Evolutionary conservation across 495 filamentous ascomycete genomes (phyloP), one percentile per base, ranked within the genome.

Genomic region (Aspergillus taichungensis): DNA sequence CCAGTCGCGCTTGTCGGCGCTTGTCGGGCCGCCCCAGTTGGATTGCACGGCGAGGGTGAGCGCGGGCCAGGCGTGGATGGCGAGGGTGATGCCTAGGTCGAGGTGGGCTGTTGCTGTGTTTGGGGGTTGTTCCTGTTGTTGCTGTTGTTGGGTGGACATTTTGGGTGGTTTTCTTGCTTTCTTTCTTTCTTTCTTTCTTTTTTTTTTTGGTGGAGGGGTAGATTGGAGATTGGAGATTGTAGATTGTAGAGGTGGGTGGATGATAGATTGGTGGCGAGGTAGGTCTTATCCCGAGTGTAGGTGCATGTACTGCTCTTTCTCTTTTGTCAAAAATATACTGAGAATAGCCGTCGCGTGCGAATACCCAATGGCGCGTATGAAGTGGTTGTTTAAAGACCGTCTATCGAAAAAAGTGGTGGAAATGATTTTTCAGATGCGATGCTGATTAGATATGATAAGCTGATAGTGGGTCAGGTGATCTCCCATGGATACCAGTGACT

Each of bases 1-100:
- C 91, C 91, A 96, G 74, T 92, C 92, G 45, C 89, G 84, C 68
- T 97, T 97, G 65, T 91, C 88, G 40, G 67, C 55, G 28, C 80
- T 84, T 46, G 87, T 82, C n/a, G 85, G 76, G 0, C 92, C 92
- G 59, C 92, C 92, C 84, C 88, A 95, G 59, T 79, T 71, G 55
- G 84, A 85, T 54, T 80, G 75, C n/a, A 95, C 84, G 39, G 92
- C 90, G 44, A 94, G 80, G 29, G 80, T 84, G 34, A 98, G 82
- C 5, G 85, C 82, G 5, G 82, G 79, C 92, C 94, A 98, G 59
- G 78, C 72, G 75, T 87, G 75, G 37, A 95, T 76, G 13, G 79
- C 65, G 49, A 91, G 79, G 43, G 87, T 84, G 49, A 94, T 81
- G 50, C 77, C 85, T 54, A 88, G 80, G 54, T 94, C 88, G 69